These are phyloP conservation scores for Apophysomyces variabilis DNA, from an alignment of 371 early-diverging fungal species.

Conservation along the genomic window DNA sequence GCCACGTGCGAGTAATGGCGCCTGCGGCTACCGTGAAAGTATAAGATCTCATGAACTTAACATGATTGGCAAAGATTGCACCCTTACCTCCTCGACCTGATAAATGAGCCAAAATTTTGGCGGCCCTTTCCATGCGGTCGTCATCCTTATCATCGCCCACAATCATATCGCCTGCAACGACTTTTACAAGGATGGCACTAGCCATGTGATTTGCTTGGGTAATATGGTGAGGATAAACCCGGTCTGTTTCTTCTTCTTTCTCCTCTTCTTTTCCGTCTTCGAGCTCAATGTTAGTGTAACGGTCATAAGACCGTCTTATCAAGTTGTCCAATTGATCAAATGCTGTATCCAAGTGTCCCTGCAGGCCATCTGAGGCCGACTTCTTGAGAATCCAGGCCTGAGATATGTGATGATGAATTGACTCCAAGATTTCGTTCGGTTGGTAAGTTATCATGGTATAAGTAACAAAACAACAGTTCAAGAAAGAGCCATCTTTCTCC, in stretches of 20 bases:
- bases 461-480: neutral
- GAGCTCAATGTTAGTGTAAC: constrained; percentile 32
- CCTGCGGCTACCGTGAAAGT: constrained; percentile 38
- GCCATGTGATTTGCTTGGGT: constrained; percentile 30
- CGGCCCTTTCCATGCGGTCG: constrained; percentile 42
- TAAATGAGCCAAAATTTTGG: constrained; percentile 46
- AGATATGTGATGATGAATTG: constrained; percentile 19
- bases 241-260: constrained; percentile 22
- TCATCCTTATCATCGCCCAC: constrained; percentile 35
- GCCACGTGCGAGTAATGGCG: constrained; percentile 54
- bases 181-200: constrained; percentile 25
- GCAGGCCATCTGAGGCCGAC: neutral
- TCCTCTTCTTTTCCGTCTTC: constrained; percentile 26
- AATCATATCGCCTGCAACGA: constrained; percentile 33
- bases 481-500: neutral
- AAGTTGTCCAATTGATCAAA: constrained; percentile 32
- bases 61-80: neutral
- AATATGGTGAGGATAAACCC: constrained; percentile 31
- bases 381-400: constrained; percentile 9
- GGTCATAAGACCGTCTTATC: constrained; percentile 40
- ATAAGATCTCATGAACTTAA: neutral
- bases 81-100: constrained; percentile 54
- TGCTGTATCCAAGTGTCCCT: constrained; percentile 18
- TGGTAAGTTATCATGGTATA: neutral
- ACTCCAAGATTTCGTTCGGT: constrained; percentile 21